Base-by-base conservation (phyloP, 2,329 filamentous ascomycete species). In the Colletotrichum sp. region DNA sequence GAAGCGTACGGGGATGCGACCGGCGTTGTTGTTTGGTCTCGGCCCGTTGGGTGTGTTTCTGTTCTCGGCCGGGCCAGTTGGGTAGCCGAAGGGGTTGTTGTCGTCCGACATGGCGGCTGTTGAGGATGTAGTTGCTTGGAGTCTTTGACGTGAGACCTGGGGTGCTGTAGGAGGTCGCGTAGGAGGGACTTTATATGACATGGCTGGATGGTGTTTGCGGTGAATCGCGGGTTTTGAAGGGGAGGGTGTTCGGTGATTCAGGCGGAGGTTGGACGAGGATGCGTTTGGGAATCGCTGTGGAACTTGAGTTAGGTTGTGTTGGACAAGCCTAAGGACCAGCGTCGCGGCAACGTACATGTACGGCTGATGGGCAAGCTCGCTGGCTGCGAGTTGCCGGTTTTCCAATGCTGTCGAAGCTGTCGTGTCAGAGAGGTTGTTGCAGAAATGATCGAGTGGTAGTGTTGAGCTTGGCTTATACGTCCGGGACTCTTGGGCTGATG, bases 71-170 rank as follows among this genome's bases (percentile, higher is more conserved):
- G 38, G 38, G 18, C 38, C 38, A 9, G 38, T 48, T n/a, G 38
- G 38, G 6, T 48, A 48, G 38, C 38, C 38, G 38, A 48, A 48
- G 18, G 38, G 18, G 18, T 48, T 48, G 9, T n/a, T 48, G 38
- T n/a, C 1, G 9, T 48, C 38, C 2, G 38, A n/a, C 38, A 48
- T 48, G 38, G 38, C 38, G 38, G 3, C 18, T n/a, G 9, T 43
- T 43, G 38, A n/a, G 18, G 38, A 43, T 43, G 38, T 10, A 6
- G 18, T 48, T 48, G 38, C 5, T 12, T 48, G 38, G 38, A 12
- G 18, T 48, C 18, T 48, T 6, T n/a, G 38, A n/a, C 18, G 38
- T n/a, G 38, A 0, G 18, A 12, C 3, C 0, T 12, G 38, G 0
- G 38, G 38, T 7, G 38, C 18, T n/a, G 9, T 5, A 6, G 38